Evolutionary conservation across 176 grass and related monocot genomes (phyloP), one percentile per base, ranked within the genome.

Genomic region (Carex pumila): DNA sequence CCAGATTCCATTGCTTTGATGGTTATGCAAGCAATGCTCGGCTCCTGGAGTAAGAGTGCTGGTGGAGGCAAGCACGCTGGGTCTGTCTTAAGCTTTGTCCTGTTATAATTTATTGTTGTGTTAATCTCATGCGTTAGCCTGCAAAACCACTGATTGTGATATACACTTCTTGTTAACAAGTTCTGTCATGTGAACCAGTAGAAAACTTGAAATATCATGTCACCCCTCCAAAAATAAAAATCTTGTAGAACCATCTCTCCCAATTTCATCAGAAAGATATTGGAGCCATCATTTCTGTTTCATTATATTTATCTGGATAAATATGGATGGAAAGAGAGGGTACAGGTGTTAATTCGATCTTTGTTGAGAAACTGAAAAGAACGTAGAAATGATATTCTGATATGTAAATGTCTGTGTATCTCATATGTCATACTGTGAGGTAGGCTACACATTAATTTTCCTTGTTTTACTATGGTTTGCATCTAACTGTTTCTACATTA

Each of bases 1-100:
- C 96, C 96, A 61, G 96, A 99, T 85, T 99, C 96, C 76, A 89
- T 99, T 84, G 91, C 96, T 60, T 89, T 99, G 53, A 99, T 99
- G 96, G 96, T 99, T 57, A 95, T 99, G 89, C 96, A 99, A 87
- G 84, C 93, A 70, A 94, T 99, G 93, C 91, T 99, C 57, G 96
- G 96, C 77, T 96, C 93, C 64, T 99, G 96, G 93, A 94, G 90
- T 85, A 99, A 99, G 85, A 90, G 79, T 73, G 49, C 78, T 79
- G 86, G 88, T 65, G 93, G 93, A 81, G 96, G 96, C 77, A 99
- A 99, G 57, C 96, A 95, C 84, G 88, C 90, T 90, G 96, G 93
- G 96, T 99, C 4, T 31, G 84, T 89, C 80, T 61, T 45, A 85
- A 47, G 39, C 50, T 39, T 54, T 78, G 21, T 57, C 56, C 50